Base-by-base conservation (phyloP, 768 basidiomycete species). In the Podaxis pistillaris region DNA sequence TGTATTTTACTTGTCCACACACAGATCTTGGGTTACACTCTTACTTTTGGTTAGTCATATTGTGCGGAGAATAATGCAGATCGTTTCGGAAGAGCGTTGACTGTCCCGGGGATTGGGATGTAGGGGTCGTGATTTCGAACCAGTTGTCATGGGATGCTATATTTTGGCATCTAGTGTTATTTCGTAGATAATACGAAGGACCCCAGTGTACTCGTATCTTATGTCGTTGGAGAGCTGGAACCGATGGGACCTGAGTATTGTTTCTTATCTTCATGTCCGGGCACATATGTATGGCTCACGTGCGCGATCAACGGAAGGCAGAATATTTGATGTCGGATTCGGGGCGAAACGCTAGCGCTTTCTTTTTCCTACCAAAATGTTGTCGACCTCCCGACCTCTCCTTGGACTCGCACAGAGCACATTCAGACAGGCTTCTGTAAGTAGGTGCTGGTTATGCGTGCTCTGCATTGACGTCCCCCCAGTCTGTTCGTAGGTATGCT, bases 401-500 rank as follows among this genome's bases (percentile, higher is more conserved):
- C 69, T 82, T 73, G 75, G 82, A 70, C 69, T 84, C 70, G 81
- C 83, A 70, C 84, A 81, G 75, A 76, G 81, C 74, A 77, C 85
- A 68, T 68, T 80, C 63, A 80, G 67, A 68, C 74, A 71, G 66
- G 69, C 81, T 60, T 81, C 80, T 72, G 90, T 89, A 58, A 54
- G 80, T 67, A 24, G 26, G 36, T 17, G 17, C 40, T 53, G 8
- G 11, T 37, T n/a, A 36, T 58, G 4, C 52, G 63, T 67, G 68
- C 47, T 54, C 59, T 62, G 46, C 51, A 52, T 52, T 56, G 33
- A 55, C 28, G 47, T 44, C 28, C 33, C 24, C 63, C 22, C 44
- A 90, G 88, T 67, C 80, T 60, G 72, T 81, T 68, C 81, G 91
- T 70, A 75, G 76, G 60, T 93, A 89, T 71, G 91, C 93, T 67